Conservation (phyloP, 768 basidiomycete species). For the Solioccasus polychromus region DNA sequence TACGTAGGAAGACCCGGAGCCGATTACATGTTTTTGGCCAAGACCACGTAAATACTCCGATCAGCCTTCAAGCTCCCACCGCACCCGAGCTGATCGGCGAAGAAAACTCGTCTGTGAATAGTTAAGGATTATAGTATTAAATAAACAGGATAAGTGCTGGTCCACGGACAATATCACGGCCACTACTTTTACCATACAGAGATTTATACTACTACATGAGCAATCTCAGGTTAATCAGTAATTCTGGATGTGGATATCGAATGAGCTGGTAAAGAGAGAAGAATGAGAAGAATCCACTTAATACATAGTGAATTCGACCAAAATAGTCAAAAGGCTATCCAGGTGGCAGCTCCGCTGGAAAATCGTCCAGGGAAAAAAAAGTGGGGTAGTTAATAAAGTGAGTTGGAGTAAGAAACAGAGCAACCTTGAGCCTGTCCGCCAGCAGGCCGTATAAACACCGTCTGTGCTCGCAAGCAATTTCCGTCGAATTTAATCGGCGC, state of each 20-base stretch:
- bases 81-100: no score
- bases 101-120: neutral
- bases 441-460: constrained; percentile 11
- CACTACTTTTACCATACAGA: no score
- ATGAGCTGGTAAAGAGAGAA: no score
- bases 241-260: no score
- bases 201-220: no score
- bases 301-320: no score
- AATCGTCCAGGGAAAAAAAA: neutral
- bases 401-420: constrained; percentile 8
- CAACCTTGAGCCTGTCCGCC: constrained; percentile 2
- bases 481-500: constrained; percentile 25
- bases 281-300: no score
- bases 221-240: no score
- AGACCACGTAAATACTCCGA: constrained; percentile 16
- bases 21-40: constrained; percentile 19
- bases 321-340: neutral
- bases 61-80: no score
- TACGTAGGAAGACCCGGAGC: constrained; percentile 6
- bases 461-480: constrained; percentile 19
- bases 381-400: neutral
- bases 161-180: no score
- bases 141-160: no score
- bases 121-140: no score
- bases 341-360: constrained; percentile 3